Conservation (phyloP, 306 rosid genomes). For the Gynostemma pentaphyllum region DNA sequence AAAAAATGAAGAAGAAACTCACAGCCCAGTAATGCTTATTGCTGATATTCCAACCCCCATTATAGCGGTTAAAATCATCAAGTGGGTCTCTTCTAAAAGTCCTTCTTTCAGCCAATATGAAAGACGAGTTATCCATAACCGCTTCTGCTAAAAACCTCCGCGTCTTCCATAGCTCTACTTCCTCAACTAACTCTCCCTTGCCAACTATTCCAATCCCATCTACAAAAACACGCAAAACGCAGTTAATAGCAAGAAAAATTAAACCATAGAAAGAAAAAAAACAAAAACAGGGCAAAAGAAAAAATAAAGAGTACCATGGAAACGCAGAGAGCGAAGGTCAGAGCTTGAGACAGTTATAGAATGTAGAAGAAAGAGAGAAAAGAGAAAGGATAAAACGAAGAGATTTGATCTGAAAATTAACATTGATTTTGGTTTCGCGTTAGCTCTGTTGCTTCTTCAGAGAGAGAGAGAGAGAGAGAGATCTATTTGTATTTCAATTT, state of each 20-base stretch:
- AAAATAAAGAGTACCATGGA: not conserved
- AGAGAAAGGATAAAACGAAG: not conserved
- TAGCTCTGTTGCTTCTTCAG: not conserved
- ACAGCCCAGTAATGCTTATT: constrained; percentile 60
- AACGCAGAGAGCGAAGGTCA: not conserved
- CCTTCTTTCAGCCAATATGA: constrained; percentile 48
- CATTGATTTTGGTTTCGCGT: not conserved
- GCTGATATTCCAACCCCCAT: constrained; percentile 62
- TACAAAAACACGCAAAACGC: not conserved
- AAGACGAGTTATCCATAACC: constrained; percentile 13
- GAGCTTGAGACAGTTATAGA: not conserved
- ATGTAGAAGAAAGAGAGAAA: not conserved
- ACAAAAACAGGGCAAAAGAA: not conserved
- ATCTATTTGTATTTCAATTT: not conserved
- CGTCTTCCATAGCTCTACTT: not conserved
- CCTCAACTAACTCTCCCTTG: not conserved
- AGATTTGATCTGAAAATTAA: not conserved
- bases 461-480: not conserved
- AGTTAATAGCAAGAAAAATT: not conserved
- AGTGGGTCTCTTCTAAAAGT: constrained; percentile 58
- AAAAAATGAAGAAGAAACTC: constrained; percentile 10
- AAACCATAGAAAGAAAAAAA: not conserved
- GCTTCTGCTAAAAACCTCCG: constrained; percentile 6
- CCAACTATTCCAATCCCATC: not conserved
- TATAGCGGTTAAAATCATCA: constrained; percentile 32